Base-by-base conservation (phyloP, 768 basidiomycete genomes). In the Trametes sanguinea region DNA sequence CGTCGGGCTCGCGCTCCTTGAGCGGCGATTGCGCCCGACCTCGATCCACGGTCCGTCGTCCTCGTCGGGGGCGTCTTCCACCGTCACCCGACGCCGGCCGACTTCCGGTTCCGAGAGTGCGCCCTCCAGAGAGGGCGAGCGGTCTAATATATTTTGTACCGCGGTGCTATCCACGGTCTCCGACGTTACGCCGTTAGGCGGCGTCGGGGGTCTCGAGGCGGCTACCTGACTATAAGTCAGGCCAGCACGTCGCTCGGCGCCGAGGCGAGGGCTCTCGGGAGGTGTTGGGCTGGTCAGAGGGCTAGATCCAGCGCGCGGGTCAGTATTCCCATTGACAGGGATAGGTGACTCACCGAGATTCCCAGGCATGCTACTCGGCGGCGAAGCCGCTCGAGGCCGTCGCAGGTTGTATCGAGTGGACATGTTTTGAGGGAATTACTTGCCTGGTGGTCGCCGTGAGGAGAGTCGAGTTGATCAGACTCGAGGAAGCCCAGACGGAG, bases 391-490 rank as follows among this genome's bases (percentile, higher is more conserved):
- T 9, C 54, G 63, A 46, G 48, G 46, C 14, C 29, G 27, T 4
- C 64, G 60, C 2, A 65, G 57, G 29, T 65, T 55, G 57, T 65
- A 65, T 9, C 65, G 57, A n/a, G 61, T 6, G 1, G 65, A 46
- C 57, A 60, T 59, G 32, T 7, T 42, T 4, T 7, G 6, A 13
- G 14, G 4, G 10, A 7, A 43, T 4, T n/a, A 43, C 10, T 43
- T 11, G 42, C 27, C 4, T 33, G 6, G 11, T 11, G 4, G 43
- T 1, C 39, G 55, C 57, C 46, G 48, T 17, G 59, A 57, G 64
- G 64, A 57, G 8, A 17, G 33, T 27, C 64, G 61, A 62, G 64
- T 59, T 65, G 64, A 65, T 65, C 63, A 64, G 66, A 62, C 66
- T 62, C 63, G 65, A 44, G 0, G 59, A 32, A n/a, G 35, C 39